Percentiles rank a stretch among this genome's conserved stretches.
phyloP scores from a whole-genome alignment of 2,329 filamentous ascomycete species.

The Nemania abortiva region DNA sequence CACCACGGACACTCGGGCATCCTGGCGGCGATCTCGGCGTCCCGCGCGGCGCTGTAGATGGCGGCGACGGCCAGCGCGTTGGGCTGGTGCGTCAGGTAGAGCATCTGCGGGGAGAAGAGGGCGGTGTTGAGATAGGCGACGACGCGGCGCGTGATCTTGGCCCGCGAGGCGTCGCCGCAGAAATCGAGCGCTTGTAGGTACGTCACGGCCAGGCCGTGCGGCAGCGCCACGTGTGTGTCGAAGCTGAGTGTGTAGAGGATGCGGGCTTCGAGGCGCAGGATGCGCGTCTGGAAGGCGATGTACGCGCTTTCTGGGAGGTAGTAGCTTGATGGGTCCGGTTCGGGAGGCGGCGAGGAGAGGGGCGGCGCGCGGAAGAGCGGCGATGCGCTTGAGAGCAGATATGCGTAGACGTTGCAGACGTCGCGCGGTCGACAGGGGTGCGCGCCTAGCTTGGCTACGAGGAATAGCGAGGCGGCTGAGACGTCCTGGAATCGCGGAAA shows the following conservation, averaged over 20 bases:
- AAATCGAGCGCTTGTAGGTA: conserved; percentile 92
- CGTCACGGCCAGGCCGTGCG: conserved; percentile 87
- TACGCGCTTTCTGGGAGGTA: conserved; percentile 82
- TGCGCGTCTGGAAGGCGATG: conserved; percentile 69
- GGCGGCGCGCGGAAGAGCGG: conserved; percentile 61
- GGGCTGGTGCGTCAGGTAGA: conserved; percentile 94
- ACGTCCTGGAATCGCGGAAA: conserved; percentile 69
- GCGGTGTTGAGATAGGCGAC: conserved; percentile 88
- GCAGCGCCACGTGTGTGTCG: conserved; percentile 85
- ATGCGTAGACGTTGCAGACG: conserved; percentile 85
- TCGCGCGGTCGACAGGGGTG: conserved; percentile 81
- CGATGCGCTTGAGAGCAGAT: conserved; percentile 75
- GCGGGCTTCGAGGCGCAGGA: conserved; percentile 81
- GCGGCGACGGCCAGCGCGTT: conserved; percentile 86
- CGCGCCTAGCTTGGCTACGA: conserved; percentile 85
- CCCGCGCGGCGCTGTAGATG: conserved; percentile 88
- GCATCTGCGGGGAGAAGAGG: conserved; percentile 85
- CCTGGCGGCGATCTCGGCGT: conserved; percentile 72
- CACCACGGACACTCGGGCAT: conserved; percentile 92
- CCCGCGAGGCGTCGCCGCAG: conserved; percentile 54
- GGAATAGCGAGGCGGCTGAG: conserved; percentile 84
- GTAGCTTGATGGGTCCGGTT: conserved; percentile 64
- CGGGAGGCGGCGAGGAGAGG: conserved; percentile 43
- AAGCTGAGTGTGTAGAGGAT: conserved; percentile 83
- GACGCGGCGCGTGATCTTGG: conserved; percentile 71